Percentiles rank a stretch among this genome's conserved stretches.
These are phyloP conservation scores for Blastobotrys peoriensis DNA, from an alignment of 805 yeast genomes.

Conservation along the genomic window DNA sequence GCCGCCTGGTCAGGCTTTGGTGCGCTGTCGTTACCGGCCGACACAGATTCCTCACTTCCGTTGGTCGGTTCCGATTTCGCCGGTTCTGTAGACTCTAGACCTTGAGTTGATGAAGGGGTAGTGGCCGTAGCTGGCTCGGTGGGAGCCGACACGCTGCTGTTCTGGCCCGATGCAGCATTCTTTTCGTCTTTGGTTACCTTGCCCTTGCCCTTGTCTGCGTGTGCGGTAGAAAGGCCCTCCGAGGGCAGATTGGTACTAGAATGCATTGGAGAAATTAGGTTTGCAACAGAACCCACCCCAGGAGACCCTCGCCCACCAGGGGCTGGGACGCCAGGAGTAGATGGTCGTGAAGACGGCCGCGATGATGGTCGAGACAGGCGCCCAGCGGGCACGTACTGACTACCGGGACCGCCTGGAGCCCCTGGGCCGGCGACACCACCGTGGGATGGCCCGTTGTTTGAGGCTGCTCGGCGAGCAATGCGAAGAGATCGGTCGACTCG, in stretches of 20 bases:
- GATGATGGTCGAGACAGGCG: slow-evolving; percentile 2
- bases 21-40: no score
- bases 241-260: slow-evolving; percentile 16
- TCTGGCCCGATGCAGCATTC: no score
- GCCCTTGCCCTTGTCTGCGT: slow-evolving; percentile 6
- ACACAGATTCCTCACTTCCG: no score
- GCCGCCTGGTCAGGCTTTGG: no score
- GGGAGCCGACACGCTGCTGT: no score
- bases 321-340: slow-evolving; percentile 8
- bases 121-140: no score
- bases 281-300: slow-evolving; percentile 4
- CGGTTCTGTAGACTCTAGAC: no score
- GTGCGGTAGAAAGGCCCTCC: slow-evolving; percentile 7
- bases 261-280: slow-evolving; percentile 14
- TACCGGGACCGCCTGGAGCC: not conserved
- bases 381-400: not conserved
- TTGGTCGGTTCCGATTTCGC: no score
- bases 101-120: no score
- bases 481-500: slow-evolving; percentile 32
- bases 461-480: slow-evolving; percentile 9
- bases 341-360: slow-evolving; percentile 9
- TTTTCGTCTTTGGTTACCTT: slow-evolving; percentile 8
- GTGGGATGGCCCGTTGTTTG: no score
- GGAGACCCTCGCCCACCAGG: slow-evolving; percentile 8
- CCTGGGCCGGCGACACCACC: no score